Base-by-base conservation (phyloP, 148 eudicot genomes). In the Talinum fruticosum region DNA sequence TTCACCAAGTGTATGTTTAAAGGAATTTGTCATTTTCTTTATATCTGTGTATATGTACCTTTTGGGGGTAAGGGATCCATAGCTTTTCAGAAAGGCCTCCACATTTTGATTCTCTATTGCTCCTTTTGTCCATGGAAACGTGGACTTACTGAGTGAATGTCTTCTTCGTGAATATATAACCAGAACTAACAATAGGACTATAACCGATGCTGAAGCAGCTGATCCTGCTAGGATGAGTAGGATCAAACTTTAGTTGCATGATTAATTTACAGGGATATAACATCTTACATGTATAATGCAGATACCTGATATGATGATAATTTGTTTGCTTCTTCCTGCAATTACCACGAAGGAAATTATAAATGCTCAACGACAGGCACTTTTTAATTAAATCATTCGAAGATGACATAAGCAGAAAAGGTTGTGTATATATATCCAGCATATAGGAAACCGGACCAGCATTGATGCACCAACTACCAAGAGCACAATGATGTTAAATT, bases 1-100 rank as follows among this genome's bases (percentile, higher is more conserved):
- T 66, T 89, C 93, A 13, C 98, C 98, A 6, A 91, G 89, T 83
- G 85, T 91, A 68, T 83, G 80, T 66, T 86, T 75, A 38, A 93
- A 93, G 64, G 83, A 83, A 36, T 85, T 81, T 0, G 94, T 91
- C 47, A 93, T 91, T 75, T 75, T 80, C 84, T 84, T 90, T 47
- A 93, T 89, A 64, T 87, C 92, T 2, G 59, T 8, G 57, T 88
- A 86, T 49, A 38, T 78, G 75, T 89, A 91, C 53, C 92, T 86
- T 67, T 83, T 87, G 5, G 77, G 86, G 28, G 78, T 89, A 76
- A 29, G 67, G 21, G 75, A 65, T 64, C 53, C 81, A 14, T 75
- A 80, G 10, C 15, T 75, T 32, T 80, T 69, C 49, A 80, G 59
- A 61, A 75, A 80, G 19, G 79, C 64, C 21, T 80, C 79, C 44